phyloP scores from a whole-genome alignment of 208 protist species.

The Trypanosomatidae sp. region DNA sequence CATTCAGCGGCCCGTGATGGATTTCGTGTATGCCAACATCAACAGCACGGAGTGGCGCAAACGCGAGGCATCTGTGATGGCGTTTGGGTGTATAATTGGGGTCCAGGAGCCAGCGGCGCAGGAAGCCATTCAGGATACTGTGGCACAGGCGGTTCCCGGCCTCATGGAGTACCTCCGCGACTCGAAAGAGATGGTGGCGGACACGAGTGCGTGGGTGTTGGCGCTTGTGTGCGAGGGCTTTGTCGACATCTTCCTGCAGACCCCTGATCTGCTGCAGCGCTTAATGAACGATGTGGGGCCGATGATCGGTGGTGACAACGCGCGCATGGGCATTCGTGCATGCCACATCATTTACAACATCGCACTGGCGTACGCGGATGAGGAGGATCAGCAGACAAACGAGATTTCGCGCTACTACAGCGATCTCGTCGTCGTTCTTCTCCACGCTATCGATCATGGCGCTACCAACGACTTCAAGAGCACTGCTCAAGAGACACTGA shows the following conservation, averaged over 20 bases:
- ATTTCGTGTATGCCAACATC: constrained; percentile 95
- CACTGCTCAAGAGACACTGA: constrained; percentile 95
- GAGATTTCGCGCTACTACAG: constrained; percentile 89
- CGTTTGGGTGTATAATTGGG: constrained; percentile 97
- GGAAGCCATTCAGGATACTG: constrained; percentile 79
- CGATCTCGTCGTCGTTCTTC: constrained; percentile 61
- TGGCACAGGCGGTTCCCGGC: constrained; percentile 86
- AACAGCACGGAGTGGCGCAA: constrained; percentile 90
- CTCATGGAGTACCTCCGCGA: constrained; percentile 91
- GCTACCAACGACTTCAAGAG: constrained; percentile 68
- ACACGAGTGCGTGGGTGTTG: constrained; percentile 95
- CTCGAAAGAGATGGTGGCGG: constrained; percentile 79
- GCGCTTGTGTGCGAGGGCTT: constrained; percentile 94
- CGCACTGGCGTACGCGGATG: constrained; percentile 84
- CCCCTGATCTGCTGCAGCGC: constrained; percentile 57
- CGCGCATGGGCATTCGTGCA: constrained; percentile 83
- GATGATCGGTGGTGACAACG: constrained; percentile 59
- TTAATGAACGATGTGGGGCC: constrained; percentile 70
- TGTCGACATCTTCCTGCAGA: constrained; percentile 66
- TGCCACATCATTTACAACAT: constrained; percentile 96
- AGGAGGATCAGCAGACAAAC: constrained; percentile 69
- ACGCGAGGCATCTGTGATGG: constrained; percentile 95
- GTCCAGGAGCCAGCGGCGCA: constrained; percentile 70
- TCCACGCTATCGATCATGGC: constrained; percentile 76
- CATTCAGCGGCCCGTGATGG: constrained; percentile 89